These are phyloP conservation scores for Neurospora sublineolata DNA, from an alignment of 495 filamentous ascomycete species.

Conservation along the genomic window DNA sequence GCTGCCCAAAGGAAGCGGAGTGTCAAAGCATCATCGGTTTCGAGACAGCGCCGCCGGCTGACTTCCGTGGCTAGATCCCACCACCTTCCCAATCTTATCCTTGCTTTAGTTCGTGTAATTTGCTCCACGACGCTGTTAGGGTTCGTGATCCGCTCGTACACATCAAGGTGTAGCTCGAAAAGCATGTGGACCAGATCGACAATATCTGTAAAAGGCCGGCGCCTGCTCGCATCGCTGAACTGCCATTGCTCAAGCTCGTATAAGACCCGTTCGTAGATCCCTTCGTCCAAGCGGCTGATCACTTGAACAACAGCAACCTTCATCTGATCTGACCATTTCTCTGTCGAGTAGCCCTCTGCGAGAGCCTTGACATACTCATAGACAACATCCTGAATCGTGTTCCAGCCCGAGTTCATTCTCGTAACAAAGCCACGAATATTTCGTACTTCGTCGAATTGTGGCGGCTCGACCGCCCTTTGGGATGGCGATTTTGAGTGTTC, in stretches of 20 bases:
- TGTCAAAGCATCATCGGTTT: conserved; percentile 35
- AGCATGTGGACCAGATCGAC: conserved; percentile 61
- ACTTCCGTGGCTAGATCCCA: conserved; percentile 53
- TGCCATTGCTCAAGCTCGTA: conserved; percentile 30
- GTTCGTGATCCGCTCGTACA: conserved; percentile 66
- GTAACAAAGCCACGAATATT: conserved; percentile 46
- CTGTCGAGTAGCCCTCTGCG: conserved; percentile 47
- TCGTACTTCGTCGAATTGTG: conserved; percentile 44
- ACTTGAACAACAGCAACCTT: conserved; percentile 61
- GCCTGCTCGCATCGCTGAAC: conserved; percentile 11
- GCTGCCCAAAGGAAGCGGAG: conserved; percentile 75
- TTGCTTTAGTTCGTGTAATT: conserved; percentile 46
- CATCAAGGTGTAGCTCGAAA: conserved; percentile 82
- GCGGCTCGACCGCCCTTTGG: conserved; percentile 37
- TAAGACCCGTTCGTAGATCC: conserved; percentile 44
- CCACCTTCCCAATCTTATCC: conserved; percentile 67
- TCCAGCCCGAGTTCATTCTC: conserved; percentile 41
- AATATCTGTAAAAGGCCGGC: conserved; percentile 14
- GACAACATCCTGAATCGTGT: conserved; percentile 49
- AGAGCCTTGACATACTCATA: conserved; percentile 56
- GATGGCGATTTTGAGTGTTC: conserved; percentile 60
- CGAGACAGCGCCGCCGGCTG: conserved; percentile 30
- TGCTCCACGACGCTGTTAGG: conserved; percentile 57
- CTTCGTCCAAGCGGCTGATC: conserved; percentile 56
- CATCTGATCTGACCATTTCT: conserved; percentile 59